Base-by-base conservation (phyloP, 495 filamentous ascomycete genomes). In the Amniculicola lignicola region DNA sequence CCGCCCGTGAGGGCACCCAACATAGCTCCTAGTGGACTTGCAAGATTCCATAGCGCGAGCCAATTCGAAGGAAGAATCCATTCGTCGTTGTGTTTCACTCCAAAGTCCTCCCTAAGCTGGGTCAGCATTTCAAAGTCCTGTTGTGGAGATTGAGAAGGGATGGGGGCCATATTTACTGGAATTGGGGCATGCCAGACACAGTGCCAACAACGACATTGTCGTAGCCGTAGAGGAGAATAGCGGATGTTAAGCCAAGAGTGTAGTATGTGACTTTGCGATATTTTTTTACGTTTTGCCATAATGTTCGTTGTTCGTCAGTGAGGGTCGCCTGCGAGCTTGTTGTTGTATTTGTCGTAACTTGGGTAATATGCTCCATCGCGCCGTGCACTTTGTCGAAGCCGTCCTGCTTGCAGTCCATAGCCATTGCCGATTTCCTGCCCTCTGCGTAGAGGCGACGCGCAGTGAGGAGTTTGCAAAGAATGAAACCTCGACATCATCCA, bases 201-300 rank as follows among this genome's bases (percentile, higher is more conserved):
- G 69, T 72, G 6, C 70, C 72, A 21, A 78, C 74, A 22, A 78
- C 73, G n/a, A 72, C 74, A n/a, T 72, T 59, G 31, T 78, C 75
- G 58, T 75, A 78, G 37, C 75, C 75, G 38, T 74, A 77, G 4
- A 77, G 67, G n/a, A 78, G 55, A 38, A 65, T 65, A 22, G 50
- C 57, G 14, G 21, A 31, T 12, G 57, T 43, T 21, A 60, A 16
- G 21, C 25, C 50, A n/a, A 60, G 21, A 2, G 45, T 54, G 27
- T 19, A 27, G 18, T 42, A 23, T 18, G 42, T 50, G 5, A 60
- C 57, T 33, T 60, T 60, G 1, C 57, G 49, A 45, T 60, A 60
- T 22, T 54, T 60, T 22, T 54, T 54, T 6, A 54, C 28, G 24
- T 49, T 44, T 37, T 49, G 41, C 57, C 57, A 60, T 2, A 60